These are phyloP conservation scores for Lycium barbarum DNA, from an alignment of 257 asterid species.

Conservation along the genomic window DNA sequence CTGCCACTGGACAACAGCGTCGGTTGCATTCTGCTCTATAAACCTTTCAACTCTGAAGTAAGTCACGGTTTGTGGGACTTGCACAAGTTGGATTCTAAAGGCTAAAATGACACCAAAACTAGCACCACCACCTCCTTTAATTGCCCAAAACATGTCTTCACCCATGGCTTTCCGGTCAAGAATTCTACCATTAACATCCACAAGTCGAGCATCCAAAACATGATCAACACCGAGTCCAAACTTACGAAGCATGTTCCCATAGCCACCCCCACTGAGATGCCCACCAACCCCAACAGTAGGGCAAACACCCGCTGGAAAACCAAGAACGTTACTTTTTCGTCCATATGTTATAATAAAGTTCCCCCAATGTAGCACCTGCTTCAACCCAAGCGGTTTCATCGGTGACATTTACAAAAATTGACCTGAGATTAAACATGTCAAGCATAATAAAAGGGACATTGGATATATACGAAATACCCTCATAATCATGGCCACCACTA, in stretches of 20 bases:
- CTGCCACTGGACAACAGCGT: conserved; percentile 34
- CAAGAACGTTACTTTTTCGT: conserved; percentile 42
- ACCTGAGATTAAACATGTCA: too few relatives aligned
- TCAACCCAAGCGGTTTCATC: too few relatives aligned
- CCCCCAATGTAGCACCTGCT: too few relatives aligned
- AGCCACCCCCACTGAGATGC: conserved; percentile 51
- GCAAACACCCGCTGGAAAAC: conserved; percentile 50
- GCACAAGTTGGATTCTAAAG: conserved; percentile 38
- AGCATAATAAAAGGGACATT: too few relatives aligned
- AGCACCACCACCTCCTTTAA: too few relatives aligned
- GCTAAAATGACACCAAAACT: conserved; percentile 52
- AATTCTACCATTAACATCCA: conserved; percentile 44
- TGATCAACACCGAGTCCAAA: conserved; percentile 43
- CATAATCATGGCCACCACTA: too few relatives aligned
- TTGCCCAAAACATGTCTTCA: conserved; percentile 56
- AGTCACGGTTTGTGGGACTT: conserved; percentile 39
- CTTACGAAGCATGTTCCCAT: conserved; percentile 50
- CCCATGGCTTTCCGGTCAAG: conserved; percentile 48
- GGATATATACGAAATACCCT: too few relatives aligned
- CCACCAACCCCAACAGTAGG: conserved; percentile 52
- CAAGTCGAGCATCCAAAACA: conserved; percentile 44
- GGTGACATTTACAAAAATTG: too few relatives aligned
- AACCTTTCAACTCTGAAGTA: conserved; percentile 30
- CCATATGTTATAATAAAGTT: too few relatives aligned
- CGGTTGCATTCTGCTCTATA: conserved; percentile 33